Percentiles rank a stretch among this genome's conserved stretches.
phyloP scores from a whole-genome alignment of 2,329 filamentous ascomycete genomes.

The Calonectria crousiana region DNA sequence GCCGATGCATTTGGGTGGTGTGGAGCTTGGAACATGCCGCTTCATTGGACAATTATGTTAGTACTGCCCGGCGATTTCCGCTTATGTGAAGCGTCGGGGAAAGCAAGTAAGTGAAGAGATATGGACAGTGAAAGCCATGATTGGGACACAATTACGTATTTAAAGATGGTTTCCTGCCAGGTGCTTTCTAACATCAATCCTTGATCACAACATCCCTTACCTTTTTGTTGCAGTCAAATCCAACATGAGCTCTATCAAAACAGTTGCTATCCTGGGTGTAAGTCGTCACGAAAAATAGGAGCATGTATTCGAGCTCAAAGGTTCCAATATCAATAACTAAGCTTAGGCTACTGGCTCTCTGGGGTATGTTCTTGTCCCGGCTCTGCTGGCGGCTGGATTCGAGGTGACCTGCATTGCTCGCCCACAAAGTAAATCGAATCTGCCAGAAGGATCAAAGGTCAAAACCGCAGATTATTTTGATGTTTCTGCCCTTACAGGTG shows the following conservation, averaged over 20 bases:
- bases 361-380: background rate
- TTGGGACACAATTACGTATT: background rate
- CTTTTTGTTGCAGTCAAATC: background rate
- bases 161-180: background rate
- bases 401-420: background rate
- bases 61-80: background rate
- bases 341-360: background rate
- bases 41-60: background rate
- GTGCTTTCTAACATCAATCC: background rate
- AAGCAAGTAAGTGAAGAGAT: background rate
- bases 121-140: background rate
- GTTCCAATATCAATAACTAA: background rate
- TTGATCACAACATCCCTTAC: background rate
- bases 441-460: background rate
- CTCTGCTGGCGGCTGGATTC: background rate
- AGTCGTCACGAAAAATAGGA: background rate
- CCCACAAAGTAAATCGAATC: background rate
- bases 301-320: background rate
- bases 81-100: background rate
- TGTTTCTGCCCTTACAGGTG: background rate
- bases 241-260: background rate
- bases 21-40: background rate
- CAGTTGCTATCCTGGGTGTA: background rate
- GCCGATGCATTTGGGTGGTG: slow-evolving; percentile 7
- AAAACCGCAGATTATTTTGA: slow-evolving; percentile 10